Percentiles rank a stretch among this genome's conserved stretches.
Evolutionary conservation across 1,284 basidiomycete genomes (phyloP).

Genomic region (Boletus mariae): DNA sequence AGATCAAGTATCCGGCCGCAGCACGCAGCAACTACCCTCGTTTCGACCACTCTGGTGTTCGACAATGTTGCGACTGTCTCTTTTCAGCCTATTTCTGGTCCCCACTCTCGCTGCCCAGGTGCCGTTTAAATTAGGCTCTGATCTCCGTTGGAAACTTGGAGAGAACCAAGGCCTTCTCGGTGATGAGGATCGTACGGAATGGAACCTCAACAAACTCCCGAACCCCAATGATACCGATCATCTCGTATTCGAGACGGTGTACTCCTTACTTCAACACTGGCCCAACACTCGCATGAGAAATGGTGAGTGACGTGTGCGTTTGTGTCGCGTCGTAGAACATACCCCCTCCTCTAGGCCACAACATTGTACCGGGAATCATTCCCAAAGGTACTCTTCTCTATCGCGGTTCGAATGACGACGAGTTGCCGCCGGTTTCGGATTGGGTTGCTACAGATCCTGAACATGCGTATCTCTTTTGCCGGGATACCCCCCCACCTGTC

Average conservation of each 20-base stretch:
- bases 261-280: not conserved
- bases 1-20: no score
- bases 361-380: slow-evolving; percentile 40
- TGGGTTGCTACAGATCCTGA: slow-evolving; percentile 45
- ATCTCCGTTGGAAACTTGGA: not conserved
- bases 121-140: not conserved
- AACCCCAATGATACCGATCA: not conserved
- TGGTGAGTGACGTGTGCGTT: not conserved
- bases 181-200: slow-evolving; percentile 1
- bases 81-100: not conserved
- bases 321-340: not conserved
- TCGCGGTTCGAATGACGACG: not conserved
- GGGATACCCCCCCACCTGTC: not conserved
- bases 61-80: not conserved
- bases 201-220: slow-evolving; percentile 12
- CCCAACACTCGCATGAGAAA: not conserved
- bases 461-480: slow-evolving; percentile 39
- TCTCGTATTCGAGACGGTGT: not conserved
- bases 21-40: slow-evolving; percentile 15
- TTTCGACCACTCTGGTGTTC: not conserved
- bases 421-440: slow-evolving; percentile 26
- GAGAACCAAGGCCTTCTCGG: not conserved
- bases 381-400: slow-evolving; percentile 42
- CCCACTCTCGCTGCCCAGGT: not conserved
- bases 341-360: slow-evolving; percentile 17